Evolutionary conservation across 1,139 yeast genomes (phyloP), one percentile per base, ranked within the genome.

Genomic region (Pichia sorboxylosa): DNA sequence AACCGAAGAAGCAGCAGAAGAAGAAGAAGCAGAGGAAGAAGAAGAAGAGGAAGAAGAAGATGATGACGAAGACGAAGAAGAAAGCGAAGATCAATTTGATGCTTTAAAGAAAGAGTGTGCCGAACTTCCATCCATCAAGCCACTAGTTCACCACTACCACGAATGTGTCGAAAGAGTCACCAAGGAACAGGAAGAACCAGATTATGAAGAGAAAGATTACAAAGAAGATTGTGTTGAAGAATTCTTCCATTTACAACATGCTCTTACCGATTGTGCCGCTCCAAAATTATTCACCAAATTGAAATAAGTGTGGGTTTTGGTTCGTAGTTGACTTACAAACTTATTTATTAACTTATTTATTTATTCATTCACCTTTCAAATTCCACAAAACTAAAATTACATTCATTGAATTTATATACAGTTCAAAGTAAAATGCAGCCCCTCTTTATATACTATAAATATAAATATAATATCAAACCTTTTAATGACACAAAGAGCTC

Each of bases 171-270:
- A 81, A 61, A 83, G 97, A 66, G 97, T 90, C 46, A 75, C 87
- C 47, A 73, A 77, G 58, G 94, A 77, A 52, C 71, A 68, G 66
- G 81, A 83, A 63, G 87, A 83, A 52, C 79, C 73, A 46, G 93
- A 65, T 44, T 85, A 87, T 57, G 94, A 64, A 24, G 75, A 78
- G 37, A 69, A 69, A 53, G 76, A 67, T n/a, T 69, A 83, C 69
- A 85, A 87, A 64, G 97, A 87, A 66, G 94, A 87, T 63, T 90
- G 98, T 68, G 79, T 87, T 44, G 97, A 90, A 63, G 98, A 90
- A 64, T 90, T 80, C 64, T 87, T 87, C 87, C 97, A 90, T 64
- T 70, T 85, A 58, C 83, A 83, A 60, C 97, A 90, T 62, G 84
- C 94, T 67, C 55, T 87, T 54, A 84, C 83, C 61, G 90, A 81